Evolutionary conservation across 768 basidiomycete species (phyloP), one percentile per base, ranked within the genome.

Genomic region (Calocybe cyanea): DNA sequence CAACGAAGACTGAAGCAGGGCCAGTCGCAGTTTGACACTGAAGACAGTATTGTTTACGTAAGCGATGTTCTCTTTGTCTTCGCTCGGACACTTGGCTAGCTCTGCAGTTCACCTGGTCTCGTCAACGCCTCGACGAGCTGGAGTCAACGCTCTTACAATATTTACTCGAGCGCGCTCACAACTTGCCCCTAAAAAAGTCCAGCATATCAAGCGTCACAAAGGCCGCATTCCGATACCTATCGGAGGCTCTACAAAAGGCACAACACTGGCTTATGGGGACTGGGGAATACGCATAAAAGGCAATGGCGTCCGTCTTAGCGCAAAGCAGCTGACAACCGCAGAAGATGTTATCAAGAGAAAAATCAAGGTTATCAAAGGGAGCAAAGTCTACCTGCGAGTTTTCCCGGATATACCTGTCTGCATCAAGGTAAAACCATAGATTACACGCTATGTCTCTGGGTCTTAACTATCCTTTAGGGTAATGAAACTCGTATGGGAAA

Each of bases 401-500:
- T 98, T 98, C 69, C 95, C 96, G 3, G 93, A 98, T 67, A 84
- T 96, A 48, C 93, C 94, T 2, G 93, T 99, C 49, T 96, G 94
- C 71, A 84, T 97, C 44, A 98, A 99, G 80, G 92, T 90, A 48
- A 35, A 73, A 57, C 7, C 30, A 13, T 39, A 23, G 3, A 13
- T 11, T 1, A 25, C 28, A 8, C 33, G 38, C 38, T 13, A 25
- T 11, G 43, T 41, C 14, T n/a, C 5, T n/a, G 37, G n/a, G n/a
- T n/a, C 48, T 18, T 38, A 32, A 25, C 25, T 20, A 6, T 11
- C 23, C 18, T 47, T 5, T 49, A 92, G 90, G 95, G 96, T 43
- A 98, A 96, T 57, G 94, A 98, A 66, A 94, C 92, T 4, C 87
- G 96, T 76, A 97, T 98, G 96, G 96, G 96, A 41, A 98, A 98